Evolutionary conservation across 139 green algal species (phyloP).

Genomic region (Closterium sp.): DNA sequence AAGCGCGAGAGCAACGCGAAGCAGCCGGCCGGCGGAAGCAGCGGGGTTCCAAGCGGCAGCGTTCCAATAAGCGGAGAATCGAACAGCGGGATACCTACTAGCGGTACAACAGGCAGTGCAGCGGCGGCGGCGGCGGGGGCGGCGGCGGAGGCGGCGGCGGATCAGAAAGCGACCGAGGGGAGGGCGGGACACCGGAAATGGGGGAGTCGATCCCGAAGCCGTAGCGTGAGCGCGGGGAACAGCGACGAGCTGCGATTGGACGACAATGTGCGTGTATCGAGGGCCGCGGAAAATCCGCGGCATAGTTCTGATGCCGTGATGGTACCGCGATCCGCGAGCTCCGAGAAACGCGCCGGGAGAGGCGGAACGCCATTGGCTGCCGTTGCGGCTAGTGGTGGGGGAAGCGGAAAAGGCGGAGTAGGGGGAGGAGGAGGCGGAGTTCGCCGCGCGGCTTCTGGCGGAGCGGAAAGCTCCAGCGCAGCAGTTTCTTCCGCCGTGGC

Average conservation of each 20-base stretch:
- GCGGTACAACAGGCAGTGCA: no score
- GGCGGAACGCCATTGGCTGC: no score
- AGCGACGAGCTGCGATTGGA: background rate
- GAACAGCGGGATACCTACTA: no score
- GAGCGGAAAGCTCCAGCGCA: background rate
- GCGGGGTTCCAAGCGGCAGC: background rate
- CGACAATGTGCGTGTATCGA: background rate
- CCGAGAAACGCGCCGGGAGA: background rate
- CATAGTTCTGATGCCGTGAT: background rate
- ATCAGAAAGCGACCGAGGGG: background rate
- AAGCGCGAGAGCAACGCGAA: background rate
- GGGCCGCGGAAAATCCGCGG: background rate
- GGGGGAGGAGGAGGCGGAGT: background rate
- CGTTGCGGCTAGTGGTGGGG: no score
- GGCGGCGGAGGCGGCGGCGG: background rate
- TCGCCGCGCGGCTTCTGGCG: background rate
- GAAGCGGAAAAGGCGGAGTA: background rate
- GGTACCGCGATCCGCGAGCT: background rate
- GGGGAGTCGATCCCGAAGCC: background rate
- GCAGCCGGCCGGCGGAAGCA: background rate
- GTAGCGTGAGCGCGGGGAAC: background rate
- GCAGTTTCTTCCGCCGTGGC: background rate
- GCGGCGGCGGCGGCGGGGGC: no score
- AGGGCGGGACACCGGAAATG: background rate
- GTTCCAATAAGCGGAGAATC: no score